Conservation (phyloP, 208 protist genomes). For the Leishmania guyanensis region DNA sequence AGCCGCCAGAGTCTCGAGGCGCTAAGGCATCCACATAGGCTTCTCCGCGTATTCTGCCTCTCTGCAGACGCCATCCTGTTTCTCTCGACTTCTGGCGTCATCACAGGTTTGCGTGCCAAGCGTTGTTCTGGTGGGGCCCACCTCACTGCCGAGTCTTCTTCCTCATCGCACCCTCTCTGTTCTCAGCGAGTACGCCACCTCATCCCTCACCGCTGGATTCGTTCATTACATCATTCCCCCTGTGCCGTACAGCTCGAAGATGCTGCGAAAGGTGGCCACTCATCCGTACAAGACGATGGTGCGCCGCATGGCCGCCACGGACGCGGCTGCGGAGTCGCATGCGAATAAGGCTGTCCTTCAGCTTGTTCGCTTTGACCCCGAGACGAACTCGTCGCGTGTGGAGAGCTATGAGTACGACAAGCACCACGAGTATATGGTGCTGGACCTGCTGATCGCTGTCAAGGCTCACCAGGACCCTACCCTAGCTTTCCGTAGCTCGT, state of each 20-base stretch:
- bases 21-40: background rate
- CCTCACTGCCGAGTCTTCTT: background rate
- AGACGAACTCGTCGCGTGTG: slow-evolving; percentile 80
- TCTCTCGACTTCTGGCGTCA: background rate
- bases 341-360: slow-evolving; percentile 76
- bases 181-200: background rate
- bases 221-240: too few relatives aligned
- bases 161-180: background rate
- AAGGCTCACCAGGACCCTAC: slow-evolving; percentile 93
- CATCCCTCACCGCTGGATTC: background rate
- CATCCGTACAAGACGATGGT: slow-evolving; percentile 84
- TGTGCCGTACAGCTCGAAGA: slow-evolving; percentile 16
- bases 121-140: background rate
- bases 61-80: background rate
- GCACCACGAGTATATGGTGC: slow-evolving; percentile 93
- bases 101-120: background rate
- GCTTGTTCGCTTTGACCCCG: slow-evolving; percentile 87
- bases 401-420: slow-evolving; percentile 93
- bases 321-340: slow-evolving; percentile 39
- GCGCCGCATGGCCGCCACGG: slow-evolving; percentile 61
- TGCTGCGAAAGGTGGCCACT: slow-evolving; percentile 74
- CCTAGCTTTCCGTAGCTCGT: slow-evolving; percentile 90
- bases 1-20: background rate
- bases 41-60: background rate
- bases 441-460: slow-evolving; percentile 88